Percentiles rank a stretch among this genome's conserved stretches.
phyloP scores from a whole-genome alignment of 257 asterid genomes.

The Rhazya stricta region DNA sequence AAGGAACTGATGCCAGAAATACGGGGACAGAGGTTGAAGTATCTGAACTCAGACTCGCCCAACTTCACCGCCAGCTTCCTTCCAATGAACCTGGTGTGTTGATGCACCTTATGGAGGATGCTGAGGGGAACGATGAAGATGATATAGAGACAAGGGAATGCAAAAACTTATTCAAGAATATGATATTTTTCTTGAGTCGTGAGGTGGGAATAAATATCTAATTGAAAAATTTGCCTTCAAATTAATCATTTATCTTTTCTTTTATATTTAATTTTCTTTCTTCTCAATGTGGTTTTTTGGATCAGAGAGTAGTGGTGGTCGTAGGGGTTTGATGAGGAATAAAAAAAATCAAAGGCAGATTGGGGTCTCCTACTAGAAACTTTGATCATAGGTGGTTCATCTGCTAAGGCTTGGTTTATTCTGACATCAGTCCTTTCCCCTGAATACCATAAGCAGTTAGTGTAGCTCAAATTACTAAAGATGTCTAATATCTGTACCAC shows the following conservation, averaged over 20 bases:
- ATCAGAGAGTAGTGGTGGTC: background rate
- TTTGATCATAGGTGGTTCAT: background rate
- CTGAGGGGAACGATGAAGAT: constrained; percentile 54
- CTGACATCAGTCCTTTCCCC: background rate
- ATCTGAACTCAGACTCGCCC: constrained; percentile 85
- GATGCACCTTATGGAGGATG: constrained; percentile 71
- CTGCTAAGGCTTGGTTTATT: background rate
- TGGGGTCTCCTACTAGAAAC: background rate
- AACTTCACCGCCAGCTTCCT: constrained; percentile 85
- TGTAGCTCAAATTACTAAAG: background rate
- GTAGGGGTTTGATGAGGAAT: background rate
- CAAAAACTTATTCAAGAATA: constrained; percentile 60
- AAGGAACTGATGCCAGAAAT: constrained; percentile 28
- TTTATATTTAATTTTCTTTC: background rate
- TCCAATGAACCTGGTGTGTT: constrained; percentile 85
- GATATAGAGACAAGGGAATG: constrained; percentile 72
- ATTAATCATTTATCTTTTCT: background rate
- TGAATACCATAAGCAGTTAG: background rate
- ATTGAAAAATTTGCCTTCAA: background rate
- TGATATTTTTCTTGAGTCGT: constrained; percentile 79
- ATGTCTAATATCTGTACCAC: background rate
- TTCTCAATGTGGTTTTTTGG: too few species aligned
- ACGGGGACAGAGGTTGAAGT: constrained; percentile 42
- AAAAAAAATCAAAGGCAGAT: background rate
- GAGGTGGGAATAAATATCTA: constrained; percentile 47